Conservation (phyloP, 805 yeast genomes). For the Candida yuanshanica region DNA sequence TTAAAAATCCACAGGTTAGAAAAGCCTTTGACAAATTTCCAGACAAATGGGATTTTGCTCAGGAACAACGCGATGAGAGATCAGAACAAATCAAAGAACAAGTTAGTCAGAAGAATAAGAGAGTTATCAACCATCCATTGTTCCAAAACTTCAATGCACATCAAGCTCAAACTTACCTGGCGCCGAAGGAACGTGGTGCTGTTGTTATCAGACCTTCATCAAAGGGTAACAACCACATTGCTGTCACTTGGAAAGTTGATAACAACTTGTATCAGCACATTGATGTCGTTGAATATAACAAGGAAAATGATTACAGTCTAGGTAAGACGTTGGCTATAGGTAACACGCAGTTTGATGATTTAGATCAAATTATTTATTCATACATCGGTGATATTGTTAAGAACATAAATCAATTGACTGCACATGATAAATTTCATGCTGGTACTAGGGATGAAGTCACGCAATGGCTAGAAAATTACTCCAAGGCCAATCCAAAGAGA, state of each 20-base stretch:
- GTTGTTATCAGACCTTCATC: conserved; percentile 93
- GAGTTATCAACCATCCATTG: conserved; percentile 87
- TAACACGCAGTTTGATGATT: conserved; percentile 65
- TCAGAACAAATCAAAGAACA: conserved; percentile 56
- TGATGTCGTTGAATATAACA: conserved; percentile 72
- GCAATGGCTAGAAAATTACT: conserved; percentile 82
- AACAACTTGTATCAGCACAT: conserved; percentile 88
- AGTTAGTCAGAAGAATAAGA: conserved; percentile 60
- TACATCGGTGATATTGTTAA: conserved; percentile 81
- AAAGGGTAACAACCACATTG: conserved; percentile 79
- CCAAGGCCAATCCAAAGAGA: conserved; percentile 85
- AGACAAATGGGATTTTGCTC: conserved; percentile 73
- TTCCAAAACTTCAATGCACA: conserved; percentile 75
- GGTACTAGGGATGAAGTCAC: conserved; percentile 78
- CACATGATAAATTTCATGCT: conserved; percentile 81
- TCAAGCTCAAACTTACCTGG: conserved; percentile 92
- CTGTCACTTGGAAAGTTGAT: conserved; percentile 95
- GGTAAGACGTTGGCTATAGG: conserved; percentile 65
- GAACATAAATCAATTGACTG: conserved; percentile 76
- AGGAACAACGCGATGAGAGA: conserved; percentile 61
- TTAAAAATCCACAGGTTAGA: conserved; percentile 41
- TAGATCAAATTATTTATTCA: conserved; percentile 87
- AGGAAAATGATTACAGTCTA: conserved; percentile 54
- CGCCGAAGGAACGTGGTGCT: conserved; percentile 85
- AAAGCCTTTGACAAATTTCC: conserved; percentile 41